phyloP scores from a whole-genome alignment of 192 early-diverging fungal species.

The Kickxella alabastrina region DNA sequence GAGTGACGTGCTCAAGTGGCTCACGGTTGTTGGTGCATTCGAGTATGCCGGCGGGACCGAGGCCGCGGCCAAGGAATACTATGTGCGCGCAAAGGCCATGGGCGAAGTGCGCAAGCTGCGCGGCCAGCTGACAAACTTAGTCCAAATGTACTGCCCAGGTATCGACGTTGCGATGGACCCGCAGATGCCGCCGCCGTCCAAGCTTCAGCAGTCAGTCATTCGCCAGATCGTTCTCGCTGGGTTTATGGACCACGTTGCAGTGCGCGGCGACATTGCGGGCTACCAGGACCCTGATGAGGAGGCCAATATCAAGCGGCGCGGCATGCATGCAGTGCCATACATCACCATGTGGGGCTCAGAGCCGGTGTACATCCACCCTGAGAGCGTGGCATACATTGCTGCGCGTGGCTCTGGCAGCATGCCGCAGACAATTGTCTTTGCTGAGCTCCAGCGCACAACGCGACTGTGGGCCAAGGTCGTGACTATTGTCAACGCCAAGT shows the following conservation, averaged over 20 bases:
- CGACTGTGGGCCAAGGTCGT: constrained; percentile 69
- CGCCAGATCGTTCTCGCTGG: constrained; percentile 86
- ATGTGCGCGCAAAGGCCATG: constrained; percentile 82
- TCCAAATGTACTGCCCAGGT: constrained; percentile 60
- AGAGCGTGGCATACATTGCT: constrained; percentile 56
- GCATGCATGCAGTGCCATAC: constrained; percentile 55
- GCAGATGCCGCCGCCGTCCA: constrained; percentile 62
- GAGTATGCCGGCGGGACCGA: constrained; percentile 63
- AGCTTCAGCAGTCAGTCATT: constrained; percentile 67
- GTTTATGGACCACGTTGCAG: constrained; percentile 90
- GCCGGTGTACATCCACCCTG: constrained; percentile 72
- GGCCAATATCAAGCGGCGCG: constrained; percentile 52
- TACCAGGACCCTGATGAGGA: constrained; percentile 33
- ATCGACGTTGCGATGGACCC: constrained; percentile 60
- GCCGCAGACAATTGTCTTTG: constrained; percentile 68
- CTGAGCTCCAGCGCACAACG: constrained; percentile 62
- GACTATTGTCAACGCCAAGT: constrained; percentile 70
- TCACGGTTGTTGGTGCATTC: constrained; percentile 88
- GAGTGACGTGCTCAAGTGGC: constrained; percentile 83
- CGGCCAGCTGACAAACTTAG: constrained; percentile 67
- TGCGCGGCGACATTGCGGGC: constrained; percentile 73
- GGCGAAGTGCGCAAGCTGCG: constrained; percentile 75
- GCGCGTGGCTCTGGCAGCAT: constrained; percentile 49
- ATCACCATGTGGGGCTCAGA: constrained; percentile 71
- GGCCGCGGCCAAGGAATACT: constrained; percentile 75